A percentile compares a stretch with the other conserved stretches of the same genome.
phyloP scores from a whole-genome alignment of 352 stramenopile species.

The Phytophthora ohioensis region DNA sequence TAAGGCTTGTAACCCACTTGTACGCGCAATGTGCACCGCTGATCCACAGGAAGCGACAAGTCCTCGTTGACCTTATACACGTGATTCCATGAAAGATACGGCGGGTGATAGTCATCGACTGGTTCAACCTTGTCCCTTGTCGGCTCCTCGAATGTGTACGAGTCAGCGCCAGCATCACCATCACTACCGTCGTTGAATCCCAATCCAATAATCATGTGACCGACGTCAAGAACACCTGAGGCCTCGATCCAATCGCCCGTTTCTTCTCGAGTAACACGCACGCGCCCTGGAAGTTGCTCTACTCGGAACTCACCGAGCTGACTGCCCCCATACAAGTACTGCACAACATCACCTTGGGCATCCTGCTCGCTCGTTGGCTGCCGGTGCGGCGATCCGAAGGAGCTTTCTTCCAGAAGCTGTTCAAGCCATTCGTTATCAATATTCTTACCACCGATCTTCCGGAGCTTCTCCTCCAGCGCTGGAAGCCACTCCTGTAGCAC shows the following conservation, averaged over 20 bases:
- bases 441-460: slow-evolving; percentile 32
- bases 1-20: slow-evolving; percentile 32
- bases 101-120: slow-evolving; percentile 43
- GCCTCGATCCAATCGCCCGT: slow-evolving; percentile 79
- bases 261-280: slow-evolving; percentile 70
- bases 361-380: slow-evolving; percentile 24
- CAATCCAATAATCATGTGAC: slow-evolving; percentile 51
- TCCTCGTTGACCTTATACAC: slow-evolving; percentile 54
- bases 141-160: slow-evolving; percentile 39
- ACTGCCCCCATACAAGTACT: slow-evolving; percentile 64
- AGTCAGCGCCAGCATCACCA: slow-evolving; percentile 33
- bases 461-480: slow-evolving; percentile 57
- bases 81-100: slow-evolving; percentile 48
- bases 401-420: slow-evolving; percentile 33
- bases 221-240: slow-evolving; percentile 55
- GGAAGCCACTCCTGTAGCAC: slow-evolving; percentile 61
- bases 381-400: background rate
- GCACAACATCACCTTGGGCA: slow-evolving; percentile 24
- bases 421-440: slow-evolving; percentile 37
- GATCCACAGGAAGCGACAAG: slow-evolving; percentile 37
- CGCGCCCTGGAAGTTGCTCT: slow-evolving; percentile 61
- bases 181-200: slow-evolving; percentile 36
- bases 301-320: slow-evolving; percentile 72
- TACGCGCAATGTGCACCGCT: slow-evolving; percentile 49
- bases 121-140: slow-evolving; percentile 18